Evolutionary conservation across 2,329 filamentous ascomycete species (phyloP).

Genomic region (Exophiala alcalophila): DNA sequence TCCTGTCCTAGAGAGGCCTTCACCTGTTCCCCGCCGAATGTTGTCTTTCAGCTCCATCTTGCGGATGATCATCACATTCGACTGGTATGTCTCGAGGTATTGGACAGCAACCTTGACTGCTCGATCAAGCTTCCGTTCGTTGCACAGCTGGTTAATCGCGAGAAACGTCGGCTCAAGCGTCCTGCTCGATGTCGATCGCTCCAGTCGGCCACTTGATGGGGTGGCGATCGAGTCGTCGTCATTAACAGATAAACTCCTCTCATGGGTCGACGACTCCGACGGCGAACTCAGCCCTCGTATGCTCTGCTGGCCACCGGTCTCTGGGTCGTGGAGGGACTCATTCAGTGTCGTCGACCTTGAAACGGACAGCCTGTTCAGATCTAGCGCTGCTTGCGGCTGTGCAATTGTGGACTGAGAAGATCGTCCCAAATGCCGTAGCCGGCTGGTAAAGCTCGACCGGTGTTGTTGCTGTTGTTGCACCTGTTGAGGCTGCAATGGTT

Average conservation of each 20-base stretch:
- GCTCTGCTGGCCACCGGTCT: not conserved
- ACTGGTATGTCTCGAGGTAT: constrained; percentile 25
- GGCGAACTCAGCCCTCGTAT: constrained; percentile 17
- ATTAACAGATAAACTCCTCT: constrained; percentile 10
- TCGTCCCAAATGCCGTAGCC: constrained; percentile 14
- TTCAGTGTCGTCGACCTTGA: constrained; percentile 13
- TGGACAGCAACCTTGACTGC: constrained; percentile 24
- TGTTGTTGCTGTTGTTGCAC: constrained; percentile 2
- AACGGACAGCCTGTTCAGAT: constrained; percentile 13
- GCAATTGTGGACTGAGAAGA: constrained; percentile 13
- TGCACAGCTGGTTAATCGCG: constrained; percentile 20
- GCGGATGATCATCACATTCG: constrained; percentile 24
- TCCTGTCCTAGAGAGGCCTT: constrained; percentile 23
- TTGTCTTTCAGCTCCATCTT: constrained; percentile 23
- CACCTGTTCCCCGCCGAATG: constrained; percentile 20
- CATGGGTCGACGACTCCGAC: constrained; percentile 21
- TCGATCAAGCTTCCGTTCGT: constrained; percentile 16
- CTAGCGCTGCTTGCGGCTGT: constrained; percentile 4
- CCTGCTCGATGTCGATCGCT: constrained; percentile 15
- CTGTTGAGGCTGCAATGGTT: not conserved
- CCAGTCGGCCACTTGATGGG: constrained; percentile 9
- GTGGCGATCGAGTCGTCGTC: constrained; percentile 18
- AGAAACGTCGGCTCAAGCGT: constrained; percentile 22
- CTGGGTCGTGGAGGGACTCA: constrained; percentile 8
- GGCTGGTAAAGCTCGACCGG: constrained; percentile 11